Conservation (phyloP, 192 early-diverging fungal species). For the Rhizophagus sp. region DNA sequence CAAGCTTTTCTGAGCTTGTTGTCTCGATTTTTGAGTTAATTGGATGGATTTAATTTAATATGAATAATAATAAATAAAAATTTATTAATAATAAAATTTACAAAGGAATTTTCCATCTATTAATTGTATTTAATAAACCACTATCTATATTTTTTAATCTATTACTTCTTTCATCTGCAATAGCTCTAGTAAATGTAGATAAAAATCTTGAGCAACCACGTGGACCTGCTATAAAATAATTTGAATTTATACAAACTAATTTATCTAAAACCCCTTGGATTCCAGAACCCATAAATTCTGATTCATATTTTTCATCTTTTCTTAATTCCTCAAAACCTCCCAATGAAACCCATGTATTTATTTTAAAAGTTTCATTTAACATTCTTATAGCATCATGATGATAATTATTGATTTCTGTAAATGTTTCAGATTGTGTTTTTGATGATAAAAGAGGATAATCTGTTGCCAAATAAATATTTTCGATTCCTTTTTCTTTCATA, state of each 20-base stretch:
- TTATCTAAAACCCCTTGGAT: conserved; percentile 29
- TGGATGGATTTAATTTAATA: no score
- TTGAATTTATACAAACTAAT: conserved; percentile 30
- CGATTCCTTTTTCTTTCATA: background rate
- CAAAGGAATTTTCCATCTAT: no score
- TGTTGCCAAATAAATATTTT: conserved; percentile 2
- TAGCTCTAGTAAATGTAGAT: no score
- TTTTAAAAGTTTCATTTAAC: background rate
- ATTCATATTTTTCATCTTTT: background rate
- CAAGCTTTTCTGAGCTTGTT: background rate
- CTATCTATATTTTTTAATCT: no score
- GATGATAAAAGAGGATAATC: background rate
- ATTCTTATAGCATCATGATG: conserved; percentile 3
- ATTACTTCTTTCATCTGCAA: no score
- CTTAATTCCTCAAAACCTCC: background rate
- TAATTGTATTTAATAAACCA: no score
- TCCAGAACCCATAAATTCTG: background rate
- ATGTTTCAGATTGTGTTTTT: no score
- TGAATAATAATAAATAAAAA: no score
- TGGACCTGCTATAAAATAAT: conserved; percentile 25
- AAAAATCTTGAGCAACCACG: background rate
- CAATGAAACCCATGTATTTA: background rate
- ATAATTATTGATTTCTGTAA: background rate
- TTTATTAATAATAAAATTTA: no score
- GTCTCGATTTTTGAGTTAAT: background rate